A percentile compares a stretch with the other conserved stretches of the same genome.
These are phyloP conservation scores for Gynochthodes officinalis DNA, from an alignment of 257 asterid genomes.

Conservation along the genomic window DNA sequence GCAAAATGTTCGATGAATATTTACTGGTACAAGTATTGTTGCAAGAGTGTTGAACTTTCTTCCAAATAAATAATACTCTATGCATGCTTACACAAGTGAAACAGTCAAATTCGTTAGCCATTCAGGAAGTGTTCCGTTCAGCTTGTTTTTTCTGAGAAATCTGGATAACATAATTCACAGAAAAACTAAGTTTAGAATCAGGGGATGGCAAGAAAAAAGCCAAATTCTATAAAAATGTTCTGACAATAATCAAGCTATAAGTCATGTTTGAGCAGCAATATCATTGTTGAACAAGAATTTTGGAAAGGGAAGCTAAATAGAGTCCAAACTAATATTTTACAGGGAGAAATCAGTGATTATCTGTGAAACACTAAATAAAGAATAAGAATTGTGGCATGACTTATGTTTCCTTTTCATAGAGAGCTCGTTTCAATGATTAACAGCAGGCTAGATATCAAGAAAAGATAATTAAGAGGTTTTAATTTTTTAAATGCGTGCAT, in stretches of 20 bases:
- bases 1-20: conserved; percentile 12
- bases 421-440: no score
- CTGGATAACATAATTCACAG: conserved; percentile 5
- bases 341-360: no score
- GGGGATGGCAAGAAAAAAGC: not conserved
- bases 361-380: no score
- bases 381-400: no score
- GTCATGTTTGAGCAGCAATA: not conserved
- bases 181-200: not conserved
- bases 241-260: not conserved
- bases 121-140: conserved; percentile 10
- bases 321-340: no score
- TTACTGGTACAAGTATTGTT: not conserved
- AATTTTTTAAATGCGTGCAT: no score
- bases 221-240: not conserved
- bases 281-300: not conserved
- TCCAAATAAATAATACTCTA: no score
- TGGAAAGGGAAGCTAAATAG: no score
- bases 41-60: no score
- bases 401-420: no score
- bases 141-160: conserved; percentile 21
- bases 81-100: conserved; percentile 14
- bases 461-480: no score
- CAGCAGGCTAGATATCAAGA: no score
- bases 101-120: conserved; percentile 4